Percentiles rank a stretch among this genome's conserved stretches.
Evolutionary conservation across 176 grass and related monocot species (phyloP).

Genomic region (Calamus simplicifolius): DNA sequence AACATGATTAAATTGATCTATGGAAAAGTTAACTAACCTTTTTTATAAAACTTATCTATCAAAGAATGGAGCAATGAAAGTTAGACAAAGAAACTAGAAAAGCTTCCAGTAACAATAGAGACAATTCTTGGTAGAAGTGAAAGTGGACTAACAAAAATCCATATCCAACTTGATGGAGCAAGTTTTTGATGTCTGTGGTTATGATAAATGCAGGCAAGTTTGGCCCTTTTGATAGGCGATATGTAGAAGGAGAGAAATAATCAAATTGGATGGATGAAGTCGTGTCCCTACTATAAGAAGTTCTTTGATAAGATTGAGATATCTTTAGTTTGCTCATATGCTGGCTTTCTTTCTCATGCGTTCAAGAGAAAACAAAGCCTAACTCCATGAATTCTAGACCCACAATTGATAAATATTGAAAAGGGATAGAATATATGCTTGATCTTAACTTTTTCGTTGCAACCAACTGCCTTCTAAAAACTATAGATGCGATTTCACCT

Average conservation of each 20-base stretch:
- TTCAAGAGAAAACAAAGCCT: conserved; percentile 8
- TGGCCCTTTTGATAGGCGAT: conserved; percentile 25
- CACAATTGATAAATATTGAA: too few relatives aligned
- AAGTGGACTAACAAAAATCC: background rate
- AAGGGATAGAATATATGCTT: too few relatives aligned
- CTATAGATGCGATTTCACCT: too few relatives aligned
- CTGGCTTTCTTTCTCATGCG: conserved; percentile 16
- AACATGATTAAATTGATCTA: too few relatives aligned
- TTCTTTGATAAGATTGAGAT: conserved; percentile 26
- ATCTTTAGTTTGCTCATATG: conserved; percentile 19
- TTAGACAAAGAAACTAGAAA: too few relatives aligned
- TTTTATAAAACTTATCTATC: too few relatives aligned
- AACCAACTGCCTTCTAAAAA: too few relatives aligned
- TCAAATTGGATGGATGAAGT: conserved; percentile 36
- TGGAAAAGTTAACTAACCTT: too few relatives aligned
- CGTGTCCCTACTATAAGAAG: conserved; percentile 30
- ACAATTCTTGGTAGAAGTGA: too few relatives aligned
- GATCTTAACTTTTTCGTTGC: too few relatives aligned
- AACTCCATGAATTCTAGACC: background rate
- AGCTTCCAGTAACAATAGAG: too few relatives aligned
- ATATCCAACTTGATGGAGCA: background rate
- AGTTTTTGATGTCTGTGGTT: background rate
- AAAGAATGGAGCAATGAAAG: too few relatives aligned
- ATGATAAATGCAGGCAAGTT: conserved; percentile 1
- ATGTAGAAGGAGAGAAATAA: conserved; percentile 40